Evolutionary conservation across 129 eudicot species (phyloP).

Genomic region (Sambucus nigra): DNA sequence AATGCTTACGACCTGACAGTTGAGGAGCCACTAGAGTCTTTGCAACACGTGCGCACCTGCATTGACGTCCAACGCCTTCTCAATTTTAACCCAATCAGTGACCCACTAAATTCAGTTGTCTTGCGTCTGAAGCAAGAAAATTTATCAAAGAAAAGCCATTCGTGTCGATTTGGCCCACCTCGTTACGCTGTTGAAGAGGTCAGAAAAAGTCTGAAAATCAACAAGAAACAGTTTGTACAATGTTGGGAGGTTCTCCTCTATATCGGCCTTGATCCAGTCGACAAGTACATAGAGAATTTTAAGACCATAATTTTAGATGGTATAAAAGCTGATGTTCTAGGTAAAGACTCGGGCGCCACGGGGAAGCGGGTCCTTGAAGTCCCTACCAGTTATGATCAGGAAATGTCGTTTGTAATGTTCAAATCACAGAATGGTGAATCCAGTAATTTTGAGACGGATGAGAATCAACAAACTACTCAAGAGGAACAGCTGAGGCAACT

Average conservation of each 20-base stretch:
- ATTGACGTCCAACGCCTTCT: constrained; percentile 75
- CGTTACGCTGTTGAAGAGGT: constrained; percentile 43
- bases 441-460: constrained; percentile 38
- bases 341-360: constrained; percentile 52
- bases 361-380: constrained; percentile 63
- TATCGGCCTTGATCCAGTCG: constrained; percentile 47
- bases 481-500: constrained; percentile 70
- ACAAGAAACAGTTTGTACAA: constrained; percentile 70
- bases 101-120: constrained; percentile 36
- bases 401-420: constrained; percentile 78
- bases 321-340: constrained; percentile 61
- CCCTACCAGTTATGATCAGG: constrained; percentile 53
- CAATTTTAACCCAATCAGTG: constrained; percentile 37
- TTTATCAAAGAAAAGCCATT: constrained; percentile 43
- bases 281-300: constrained; percentile 61
- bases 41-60: constrained; percentile 70
- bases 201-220: constrained; percentile 62
- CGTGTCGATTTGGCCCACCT: constrained; percentile 44
- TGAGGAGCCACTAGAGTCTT: constrained; percentile 87
- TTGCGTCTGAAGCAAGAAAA: constrained; percentile 50
- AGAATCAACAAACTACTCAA: constrained; percentile 33
- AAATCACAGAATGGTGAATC: constrained; percentile 43
- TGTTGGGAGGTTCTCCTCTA: constrained; percentile 89
- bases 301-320: constrained; percentile 40
- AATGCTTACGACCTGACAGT: constrained; percentile 62